phyloP scores from a whole-genome alignment of 2,329 filamentous ascomycete genomes.

The Zasmidium cellare region DNA sequence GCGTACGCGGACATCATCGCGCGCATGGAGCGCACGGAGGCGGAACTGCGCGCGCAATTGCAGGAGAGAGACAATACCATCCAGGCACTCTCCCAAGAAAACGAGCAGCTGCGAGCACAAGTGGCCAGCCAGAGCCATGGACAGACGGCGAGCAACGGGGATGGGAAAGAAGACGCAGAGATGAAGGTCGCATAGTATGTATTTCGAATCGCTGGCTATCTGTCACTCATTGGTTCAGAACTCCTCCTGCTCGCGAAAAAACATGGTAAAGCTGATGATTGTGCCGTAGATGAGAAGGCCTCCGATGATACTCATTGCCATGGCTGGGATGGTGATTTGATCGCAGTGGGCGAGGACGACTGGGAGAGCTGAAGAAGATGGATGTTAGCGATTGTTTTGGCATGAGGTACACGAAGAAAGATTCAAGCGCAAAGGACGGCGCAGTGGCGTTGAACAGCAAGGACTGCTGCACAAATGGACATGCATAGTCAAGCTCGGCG shows the following conservation, averaged over 20 bases:
- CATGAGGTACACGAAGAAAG: too few relatives aligned
- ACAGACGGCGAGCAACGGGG: not conserved
- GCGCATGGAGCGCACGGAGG: not conserved
- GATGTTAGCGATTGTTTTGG: not conserved
- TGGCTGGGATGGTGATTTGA: slow-evolving; percentile 79
- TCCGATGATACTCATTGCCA: slow-evolving; percentile 92
- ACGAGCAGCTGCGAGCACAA: not conserved
- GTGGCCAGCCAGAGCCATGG: not conserved
- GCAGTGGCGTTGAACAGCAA: not conserved
- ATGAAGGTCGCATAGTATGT: not conserved
- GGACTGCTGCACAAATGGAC: not conserved
- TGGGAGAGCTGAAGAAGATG: slow-evolving; percentile 67
- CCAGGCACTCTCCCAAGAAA: not conserved
- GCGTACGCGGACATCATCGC: not conserved
- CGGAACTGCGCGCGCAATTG: not conserved
- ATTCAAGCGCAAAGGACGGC: too few relatives aligned
- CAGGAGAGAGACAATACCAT: not conserved
- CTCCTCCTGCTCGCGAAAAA: slow-evolving; percentile 96
- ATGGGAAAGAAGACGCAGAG: not conserved
- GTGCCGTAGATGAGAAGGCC: slow-evolving; percentile 95
- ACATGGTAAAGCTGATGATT: slow-evolving; percentile 97
- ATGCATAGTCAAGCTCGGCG: not conserved
- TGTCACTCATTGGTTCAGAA: slow-evolving; percentile 57
- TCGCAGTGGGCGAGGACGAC: slow-evolving; percentile 83
- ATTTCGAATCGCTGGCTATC: not conserved